Base-by-base conservation (phyloP, 2,329 filamentous ascomycete species). In the Alternaria viburni region DNA sequence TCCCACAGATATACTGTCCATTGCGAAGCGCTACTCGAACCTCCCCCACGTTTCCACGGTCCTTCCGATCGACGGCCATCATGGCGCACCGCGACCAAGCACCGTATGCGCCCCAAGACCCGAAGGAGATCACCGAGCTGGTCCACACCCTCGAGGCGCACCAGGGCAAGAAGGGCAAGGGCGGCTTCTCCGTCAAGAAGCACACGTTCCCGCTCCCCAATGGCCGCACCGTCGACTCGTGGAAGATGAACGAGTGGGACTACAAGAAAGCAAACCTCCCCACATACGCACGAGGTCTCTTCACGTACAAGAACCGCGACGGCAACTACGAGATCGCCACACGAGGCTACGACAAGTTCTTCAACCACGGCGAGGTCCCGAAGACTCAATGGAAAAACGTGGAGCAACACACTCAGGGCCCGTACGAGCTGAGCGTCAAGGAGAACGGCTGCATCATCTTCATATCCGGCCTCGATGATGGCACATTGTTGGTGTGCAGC, bases 401-500 rank as follows among this genome's bases (percentile, higher is more conserved):
- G 64, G 85, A 91, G 75, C 81, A 81, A 26, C 86, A 91, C 59
- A 98, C 96, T 1, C 83, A 88, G 67, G 93, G 93, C 0, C 96
- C 96, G 0, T 99, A 98, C 73, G 96, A 99, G 81, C 83, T 99
- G 59, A 98, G 93, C 61, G 88, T 98, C 56, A 99, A 99, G 82
- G 96, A 99, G 81, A 99, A 99, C 74, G 96, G 96, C n/a, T 99
- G 96, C 80, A 99, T 99, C 80, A 97, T 99, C 71, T 99, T 99
- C 83, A 89, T 99, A 47, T 91, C 93, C 15, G 96, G 94, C 13
- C 85, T 99, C 21, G 92, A 96, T 74, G 94, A 97, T 73, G 94
- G 89, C 36, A 93, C 92, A 2, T 84, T 99, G 10, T 84, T 99
- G 8, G 94, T 99, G n/a, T 98, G 95, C 87, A 98, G 95, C 85